Percentiles rank a stretch among this genome's conserved stretches.
Conservation (phyloP, 2,329 filamentous ascomycete species). For the Pseudocercospora pini-densiflorae region DNA sequence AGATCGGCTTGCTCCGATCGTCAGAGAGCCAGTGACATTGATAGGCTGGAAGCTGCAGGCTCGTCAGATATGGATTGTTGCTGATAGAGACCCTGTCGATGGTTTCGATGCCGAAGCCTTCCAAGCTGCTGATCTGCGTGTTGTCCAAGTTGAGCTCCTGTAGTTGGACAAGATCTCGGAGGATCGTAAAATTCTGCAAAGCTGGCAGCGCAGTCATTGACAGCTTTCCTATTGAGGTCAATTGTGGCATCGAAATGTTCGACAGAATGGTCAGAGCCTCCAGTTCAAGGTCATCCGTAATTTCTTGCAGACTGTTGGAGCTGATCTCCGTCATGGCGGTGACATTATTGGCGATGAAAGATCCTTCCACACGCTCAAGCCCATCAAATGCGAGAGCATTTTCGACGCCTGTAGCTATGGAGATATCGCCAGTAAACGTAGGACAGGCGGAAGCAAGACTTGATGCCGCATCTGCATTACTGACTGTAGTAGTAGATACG, state of each 20-base stretch:
- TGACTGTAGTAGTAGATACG: neutral
- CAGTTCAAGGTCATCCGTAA: neutral
- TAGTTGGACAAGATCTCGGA: neutral
- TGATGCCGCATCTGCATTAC: neutral
- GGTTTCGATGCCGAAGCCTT: constrained; percentile 5
- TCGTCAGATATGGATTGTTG: constrained; percentile 4
- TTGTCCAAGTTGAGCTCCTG: neutral
- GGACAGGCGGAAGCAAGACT: neutral
- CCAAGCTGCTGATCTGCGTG: neutral
- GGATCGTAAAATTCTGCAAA: neutral
- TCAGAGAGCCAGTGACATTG: neutral
- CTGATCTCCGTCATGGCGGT: neutral
- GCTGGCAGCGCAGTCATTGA: neutral
- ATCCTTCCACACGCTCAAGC: neutral
- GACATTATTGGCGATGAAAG: neutral
- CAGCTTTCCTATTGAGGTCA: neutral
- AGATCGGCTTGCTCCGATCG: neutral
- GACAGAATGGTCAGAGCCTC: neutral
- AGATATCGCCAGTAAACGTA: neutral
- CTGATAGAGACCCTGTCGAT: neutral
- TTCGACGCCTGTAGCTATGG: neutral
- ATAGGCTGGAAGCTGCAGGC: constrained; percentile 1
- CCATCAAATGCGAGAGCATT: neutral
- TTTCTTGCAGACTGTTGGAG: neutral
- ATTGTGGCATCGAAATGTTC: neutral